Evolutionary conservation across 306 rosid genomes (phyloP).

Genomic region (Vigna unguiculata): DNA sequence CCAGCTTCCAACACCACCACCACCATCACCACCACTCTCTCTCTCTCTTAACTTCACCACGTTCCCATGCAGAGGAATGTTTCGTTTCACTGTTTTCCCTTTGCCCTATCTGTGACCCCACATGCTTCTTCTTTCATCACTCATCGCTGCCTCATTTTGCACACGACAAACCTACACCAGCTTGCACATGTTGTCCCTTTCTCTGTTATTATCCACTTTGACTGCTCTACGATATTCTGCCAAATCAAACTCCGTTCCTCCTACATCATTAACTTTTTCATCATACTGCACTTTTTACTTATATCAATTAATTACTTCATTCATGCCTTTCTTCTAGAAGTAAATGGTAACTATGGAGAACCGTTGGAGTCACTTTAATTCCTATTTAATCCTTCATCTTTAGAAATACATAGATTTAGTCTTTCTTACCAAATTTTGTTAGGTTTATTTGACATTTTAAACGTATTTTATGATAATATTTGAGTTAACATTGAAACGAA

Average conservation of each 20-base stretch:
- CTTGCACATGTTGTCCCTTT: slow-evolving; percentile 44
- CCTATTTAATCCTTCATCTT: no score
- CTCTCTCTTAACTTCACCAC: no score
- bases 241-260: slow-evolving; percentile 4
- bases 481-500: no score
- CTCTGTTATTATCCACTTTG: slow-evolving; percentile 44
- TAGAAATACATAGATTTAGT: no score
- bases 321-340: no score
- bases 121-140: slow-evolving; percentile 21
- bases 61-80: slow-evolving; percentile 56
- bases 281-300: background rate
- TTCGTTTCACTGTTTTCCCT: slow-evolving; percentile 27
- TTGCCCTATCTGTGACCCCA: slow-evolving; percentile 43
- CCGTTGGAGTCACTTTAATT: no score
- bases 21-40: slow-evolving; percentile 8
- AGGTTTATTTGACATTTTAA: no score
- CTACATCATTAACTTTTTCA: slow-evolving; percentile 20
- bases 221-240: slow-evolving; percentile 20
- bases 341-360: no score
- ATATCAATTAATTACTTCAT: background rate
- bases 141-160: slow-evolving; percentile 5
- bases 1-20: slow-evolving; percentile 36
- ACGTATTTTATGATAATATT: no score
- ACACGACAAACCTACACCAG: slow-evolving; percentile 38
- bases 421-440: no score